Base-by-base conservation (phyloP, 2,329 filamentous ascomycete genomes). In the Stachybotrys elegans region DNA sequence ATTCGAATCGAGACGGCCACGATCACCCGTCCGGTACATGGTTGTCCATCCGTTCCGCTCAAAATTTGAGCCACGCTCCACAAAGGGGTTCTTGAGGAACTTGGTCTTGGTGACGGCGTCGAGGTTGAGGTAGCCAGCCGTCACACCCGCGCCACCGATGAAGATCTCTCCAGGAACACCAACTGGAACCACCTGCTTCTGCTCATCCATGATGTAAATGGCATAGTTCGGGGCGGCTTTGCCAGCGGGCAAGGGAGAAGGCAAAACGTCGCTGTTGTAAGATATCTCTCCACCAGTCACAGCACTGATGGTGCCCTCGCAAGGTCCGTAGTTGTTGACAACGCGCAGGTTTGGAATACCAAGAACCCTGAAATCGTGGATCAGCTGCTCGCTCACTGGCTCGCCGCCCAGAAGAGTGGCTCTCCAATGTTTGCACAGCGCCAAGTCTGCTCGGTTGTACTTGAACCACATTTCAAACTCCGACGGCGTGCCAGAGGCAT, bases 1-100 rank as follows among this genome's bases (percentile, higher is more conserved):
- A 20, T 65, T 56, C 6, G 17, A 13, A 13, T 17, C 14, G 7
- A 38, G 6, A 9, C 22, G 21, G n/a, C 23, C 21, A 13, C 43
- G 22, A 22, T 38, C 46, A 38, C 67, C 66, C 4, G 67, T 70
- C 16, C 57, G 57, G 47, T 68, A 66, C 22, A 69, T 55, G 2
- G 29, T 32, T 32, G 5, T 13, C 29, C 5, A 13, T 6, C 29
- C 5, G 5, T 5, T 5, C 29, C 29, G 5, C 14, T 16, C 5
- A 16, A 16, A 32, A 32, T 13, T n/a, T 6, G 14, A 12, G 12
- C 17, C 14, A n/a, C 5, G 12, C 12, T 32, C 29, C 14, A 13
- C n/a, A n/a, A n/a, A n/a, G n/a, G n/a, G n/a, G n/a, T n/a, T n/a
- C n/a, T n/a, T n/a, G n/a, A n/a, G n/a, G n/a, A n/a, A n/a, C n/a